A percentile compares a stretch with the other conserved stretches of the same genome.
Evolutionary conservation across 1,139 yeast species (phyloP).

Genomic region (Zhuliangozyma parablackwelliae): DNA sequence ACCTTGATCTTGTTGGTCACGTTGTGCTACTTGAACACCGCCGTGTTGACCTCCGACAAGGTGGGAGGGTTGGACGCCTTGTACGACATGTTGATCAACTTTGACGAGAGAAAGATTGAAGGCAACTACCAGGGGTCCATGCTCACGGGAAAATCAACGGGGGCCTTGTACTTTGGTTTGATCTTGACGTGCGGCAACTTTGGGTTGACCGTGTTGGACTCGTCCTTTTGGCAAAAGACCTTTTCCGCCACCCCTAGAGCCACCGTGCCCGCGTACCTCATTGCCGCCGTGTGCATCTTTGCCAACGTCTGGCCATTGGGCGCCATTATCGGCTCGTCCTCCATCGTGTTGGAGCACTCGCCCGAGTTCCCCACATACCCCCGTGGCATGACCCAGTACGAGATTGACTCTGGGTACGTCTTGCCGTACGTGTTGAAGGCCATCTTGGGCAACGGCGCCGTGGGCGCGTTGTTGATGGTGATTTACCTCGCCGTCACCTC

Average conservation of each 20-base stretch:
- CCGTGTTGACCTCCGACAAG: constrained; percentile 17
- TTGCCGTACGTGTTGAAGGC: constrained; percentile 20
- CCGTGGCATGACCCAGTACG: constrained; percentile 17
- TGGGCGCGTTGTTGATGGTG: constrained; percentile 20
- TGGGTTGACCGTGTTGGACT: constrained; percentile 25
- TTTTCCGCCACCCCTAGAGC: constrained; percentile 26
- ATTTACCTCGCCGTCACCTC: constrained; percentile 24
- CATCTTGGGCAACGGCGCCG: constrained; percentile 18
- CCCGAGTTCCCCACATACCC: constrained; percentile 23
- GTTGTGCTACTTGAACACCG: constrained; percentile 19
- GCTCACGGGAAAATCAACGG: constrained; percentile 26
- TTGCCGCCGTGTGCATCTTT: constrained; percentile 26
- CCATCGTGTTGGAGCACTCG: constrained; percentile 16
- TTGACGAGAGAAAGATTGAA: constrained; percentile 15
- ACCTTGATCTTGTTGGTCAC: constrained; percentile 25
- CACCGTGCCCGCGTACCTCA: constrained; percentile 30
- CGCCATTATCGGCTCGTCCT: constrained; percentile 19
- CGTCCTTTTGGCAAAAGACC: constrained; percentile 26
- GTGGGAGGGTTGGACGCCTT: constrained; percentile 24
- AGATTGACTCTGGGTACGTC: constrained; percentile 20
- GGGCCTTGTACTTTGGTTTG: constrained; percentile 22
- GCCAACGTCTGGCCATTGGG: constrained; percentile 26
- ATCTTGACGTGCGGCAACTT: constrained; percentile 21
- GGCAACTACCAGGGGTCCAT: constrained; percentile 29
- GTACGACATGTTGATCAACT: constrained; percentile 15